Conservation (phyloP, 75 land plant species). For the Pinus albicaulis region DNA sequence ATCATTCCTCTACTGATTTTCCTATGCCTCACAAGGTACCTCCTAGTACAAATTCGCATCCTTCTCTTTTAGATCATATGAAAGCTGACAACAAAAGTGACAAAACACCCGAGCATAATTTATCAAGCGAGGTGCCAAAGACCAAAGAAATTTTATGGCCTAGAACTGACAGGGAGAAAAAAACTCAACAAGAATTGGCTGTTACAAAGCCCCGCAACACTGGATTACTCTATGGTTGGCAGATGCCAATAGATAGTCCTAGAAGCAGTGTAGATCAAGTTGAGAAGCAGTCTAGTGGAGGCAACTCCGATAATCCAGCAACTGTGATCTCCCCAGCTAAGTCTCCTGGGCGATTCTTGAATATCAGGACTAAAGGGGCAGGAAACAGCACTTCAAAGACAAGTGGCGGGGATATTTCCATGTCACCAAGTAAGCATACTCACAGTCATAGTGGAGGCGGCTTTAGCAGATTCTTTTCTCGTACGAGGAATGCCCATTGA, state of each 20-base stretch:
- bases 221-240: neutral
- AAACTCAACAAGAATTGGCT: neutral
- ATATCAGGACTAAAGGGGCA: neutral
- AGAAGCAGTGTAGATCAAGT: neutral
- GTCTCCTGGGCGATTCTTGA: conserved; percentile 1
- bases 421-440: conserved; percentile 25
- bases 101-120: conserved; percentile 12
- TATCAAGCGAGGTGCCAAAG: conserved; percentile 19
- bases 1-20: conserved; percentile 7
- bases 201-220: neutral
- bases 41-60: conserved; percentile 5
- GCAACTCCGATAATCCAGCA: neutral
- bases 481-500: conserved; percentile 25
- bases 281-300: conserved; percentile 7
- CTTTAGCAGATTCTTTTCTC: conserved; percentile 32
- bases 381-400: neutral
- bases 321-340: conserved; percentile 2
- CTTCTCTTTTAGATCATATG: conserved; percentile 23
- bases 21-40: conserved; percentile 8
- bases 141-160: conserved; percentile 29
- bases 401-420: conserved; percentile 8
- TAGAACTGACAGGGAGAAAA: neutral
- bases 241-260: neutral
- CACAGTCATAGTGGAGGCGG: conserved; percentile 10
- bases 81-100: conserved; percentile 28